Conservation (phyloP, 2,329 filamentous ascomycete species). For the Microdochium trichocladiopsis region DNA sequence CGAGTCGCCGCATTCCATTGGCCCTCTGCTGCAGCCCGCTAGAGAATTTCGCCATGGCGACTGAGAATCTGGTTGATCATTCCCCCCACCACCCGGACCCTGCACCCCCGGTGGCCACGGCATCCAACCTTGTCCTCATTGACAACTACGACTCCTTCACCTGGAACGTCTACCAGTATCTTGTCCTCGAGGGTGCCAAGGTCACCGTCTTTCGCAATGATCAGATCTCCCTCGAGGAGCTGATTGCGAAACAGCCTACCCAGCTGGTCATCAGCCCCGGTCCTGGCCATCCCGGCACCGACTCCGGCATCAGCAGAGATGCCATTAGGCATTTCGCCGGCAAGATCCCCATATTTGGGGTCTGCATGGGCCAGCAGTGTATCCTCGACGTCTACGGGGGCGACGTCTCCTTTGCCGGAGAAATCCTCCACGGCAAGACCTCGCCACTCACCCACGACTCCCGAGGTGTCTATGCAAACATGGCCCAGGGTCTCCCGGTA, state of each 20-base stretch:
- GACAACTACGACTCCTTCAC: conserved; percentile 99
- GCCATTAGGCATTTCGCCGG: conserved; percentile 87
- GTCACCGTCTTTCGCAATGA: conserved; percentile 92
- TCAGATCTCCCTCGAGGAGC: conserved; percentile 76
- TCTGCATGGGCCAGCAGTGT: conserved; percentile 99
- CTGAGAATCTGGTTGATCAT: conserved; percentile 59
- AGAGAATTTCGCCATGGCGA: conserved; percentile 40
- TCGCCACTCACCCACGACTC: conserved; percentile 82
- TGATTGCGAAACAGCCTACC: conserved; percentile 78
- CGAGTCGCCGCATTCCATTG: too few species aligned
- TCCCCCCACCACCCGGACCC: conserved; percentile 80
- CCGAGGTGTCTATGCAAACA: conserved; percentile 83
- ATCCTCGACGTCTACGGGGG: conserved; percentile 93
- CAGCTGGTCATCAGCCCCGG: conserved; percentile 94
- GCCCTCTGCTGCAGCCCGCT: too few species aligned
- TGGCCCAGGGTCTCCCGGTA: conserved; percentile 75
- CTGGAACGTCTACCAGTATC: conserved; percentile 98
- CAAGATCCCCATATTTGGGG: conserved; percentile 92
- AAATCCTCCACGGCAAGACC: conserved; percentile 96
- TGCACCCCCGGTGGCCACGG: conserved; percentile 65
- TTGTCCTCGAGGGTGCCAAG: conserved; percentile 87
- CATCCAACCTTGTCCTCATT: conserved; percentile 87
- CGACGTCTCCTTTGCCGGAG: conserved; percentile 83
- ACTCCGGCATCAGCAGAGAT: conserved; percentile 89
- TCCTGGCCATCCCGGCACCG: conserved; percentile 83